A percentile compares a stretch with the other conserved stretches of the same genome.
Conservation (phyloP, 495 filamentous ascomycete genomes). For the Penicillium maclennaniae region DNA sequence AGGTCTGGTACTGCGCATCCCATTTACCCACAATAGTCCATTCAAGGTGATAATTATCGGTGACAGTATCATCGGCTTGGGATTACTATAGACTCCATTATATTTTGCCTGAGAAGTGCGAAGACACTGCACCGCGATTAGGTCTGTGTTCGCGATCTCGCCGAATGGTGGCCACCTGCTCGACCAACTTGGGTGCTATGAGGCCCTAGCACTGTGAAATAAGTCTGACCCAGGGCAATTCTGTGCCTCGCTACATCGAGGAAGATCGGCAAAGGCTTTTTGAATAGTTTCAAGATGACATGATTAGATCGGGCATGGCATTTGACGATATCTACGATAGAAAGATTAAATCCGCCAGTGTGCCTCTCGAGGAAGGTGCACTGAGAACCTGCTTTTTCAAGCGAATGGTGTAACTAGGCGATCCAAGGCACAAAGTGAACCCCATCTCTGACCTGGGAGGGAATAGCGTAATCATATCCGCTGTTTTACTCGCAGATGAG, state of each 20-base stretch:
- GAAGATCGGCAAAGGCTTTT: slow-evolving; percentile 23
- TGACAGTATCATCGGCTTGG: slow-evolving; percentile 45
- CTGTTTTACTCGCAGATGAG: slow-evolving; percentile 31
- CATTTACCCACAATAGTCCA: not conserved
- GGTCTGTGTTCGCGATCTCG: slow-evolving; percentile 34
- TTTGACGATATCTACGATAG: slow-evolving; percentile 37
- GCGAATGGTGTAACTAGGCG: slow-evolving; percentile 5
- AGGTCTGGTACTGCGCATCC: not conserved
- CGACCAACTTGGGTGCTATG: slow-evolving; percentile 45
- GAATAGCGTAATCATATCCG: slow-evolving; percentile 37
- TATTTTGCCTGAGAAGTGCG: slow-evolving; percentile 41
- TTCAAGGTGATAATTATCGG: slow-evolving; percentile 46
- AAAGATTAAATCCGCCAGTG: slow-evolving; percentile 6
- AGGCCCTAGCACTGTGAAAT: not conserved
- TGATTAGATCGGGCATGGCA: slow-evolving; percentile 23
- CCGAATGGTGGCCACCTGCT: slow-evolving; percentile 38
- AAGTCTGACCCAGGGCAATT: slow-evolving; percentile 6
- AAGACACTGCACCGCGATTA: slow-evolving; percentile 29
- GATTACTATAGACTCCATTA: slow-evolving; percentile 45
- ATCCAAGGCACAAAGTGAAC: slow-evolving; percentile 13
- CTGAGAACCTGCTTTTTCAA: slow-evolving; percentile 1
- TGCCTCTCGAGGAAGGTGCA: slow-evolving; percentile 1
- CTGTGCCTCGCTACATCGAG: slow-evolving; percentile 29
- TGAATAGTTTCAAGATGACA: slow-evolving; percentile 12
- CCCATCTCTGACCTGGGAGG: slow-evolving; percentile 34